Conservation (phyloP, 164 flowering plant genomes). For the Euptelea pleiosperma region DNA sequence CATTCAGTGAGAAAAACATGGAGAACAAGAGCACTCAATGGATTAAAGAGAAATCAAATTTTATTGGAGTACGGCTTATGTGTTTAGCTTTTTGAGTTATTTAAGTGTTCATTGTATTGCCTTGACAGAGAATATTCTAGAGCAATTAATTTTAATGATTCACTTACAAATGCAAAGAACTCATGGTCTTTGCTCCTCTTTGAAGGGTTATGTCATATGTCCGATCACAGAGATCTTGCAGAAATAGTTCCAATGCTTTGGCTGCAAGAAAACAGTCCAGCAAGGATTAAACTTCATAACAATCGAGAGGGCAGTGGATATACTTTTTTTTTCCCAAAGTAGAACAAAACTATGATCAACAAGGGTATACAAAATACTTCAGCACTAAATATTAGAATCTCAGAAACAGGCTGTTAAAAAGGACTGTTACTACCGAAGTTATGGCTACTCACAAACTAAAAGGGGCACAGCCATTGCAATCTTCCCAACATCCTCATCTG, state of each 20-base stretch:
- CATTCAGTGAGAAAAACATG: no score
- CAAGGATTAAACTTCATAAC: not conserved
- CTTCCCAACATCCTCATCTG: slow-evolving; percentile 89
- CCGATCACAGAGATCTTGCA: slow-evolving; percentile 84
- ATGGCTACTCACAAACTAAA: slow-evolving; percentile 60
- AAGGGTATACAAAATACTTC: no score
- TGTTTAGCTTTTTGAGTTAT: no score
- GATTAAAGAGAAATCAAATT: not conserved
- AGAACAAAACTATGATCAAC: not conserved
- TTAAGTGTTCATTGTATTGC: not conserved
- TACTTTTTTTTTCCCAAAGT: no score
- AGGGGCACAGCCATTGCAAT: slow-evolving; percentile 87
- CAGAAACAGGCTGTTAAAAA: not conserved
- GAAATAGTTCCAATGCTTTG: slow-evolving; percentile 78
- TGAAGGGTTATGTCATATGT: slow-evolving; percentile 81
- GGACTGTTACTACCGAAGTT: not conserved
- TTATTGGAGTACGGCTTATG: no score
- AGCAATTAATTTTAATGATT: not conserved
- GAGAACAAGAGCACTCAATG: no score
- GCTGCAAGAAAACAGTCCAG: slow-evolving; percentile 42
- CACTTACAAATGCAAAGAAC: slow-evolving; percentile 65
- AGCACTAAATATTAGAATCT: not conserved
- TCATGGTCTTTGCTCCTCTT: slow-evolving; percentile 81
- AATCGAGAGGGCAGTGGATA: not conserved
- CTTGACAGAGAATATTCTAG: not conserved